These are phyloP conservation scores for Clarireedia hainanense DNA, from an alignment of 2,329 filamentous ascomycete species.

Conservation along the genomic window DNA sequence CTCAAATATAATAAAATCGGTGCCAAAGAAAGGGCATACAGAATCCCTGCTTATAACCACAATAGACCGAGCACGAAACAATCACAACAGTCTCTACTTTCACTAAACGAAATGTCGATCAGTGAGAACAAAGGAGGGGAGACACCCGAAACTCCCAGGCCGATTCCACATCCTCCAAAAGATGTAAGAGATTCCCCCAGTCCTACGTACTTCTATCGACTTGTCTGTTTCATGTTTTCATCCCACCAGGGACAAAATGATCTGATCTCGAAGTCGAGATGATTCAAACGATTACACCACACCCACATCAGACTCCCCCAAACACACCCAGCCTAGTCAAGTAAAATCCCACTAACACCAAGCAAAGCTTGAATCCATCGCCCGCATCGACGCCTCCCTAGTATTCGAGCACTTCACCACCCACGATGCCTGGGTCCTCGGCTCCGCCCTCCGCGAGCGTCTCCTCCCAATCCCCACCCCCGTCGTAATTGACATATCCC, in stretches of 20 bases:
- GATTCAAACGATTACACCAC: too few species aligned
- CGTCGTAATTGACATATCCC: conserved; percentile 55
- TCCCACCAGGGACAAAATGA: background rate
- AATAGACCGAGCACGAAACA: background rate
- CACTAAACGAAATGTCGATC: background rate
- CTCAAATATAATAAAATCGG: background rate
- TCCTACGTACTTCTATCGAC: background rate
- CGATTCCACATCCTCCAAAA: conserved; percentile 3
- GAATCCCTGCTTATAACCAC: background rate
- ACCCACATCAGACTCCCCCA: too few species aligned
- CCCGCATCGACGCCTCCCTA: conserved; percentile 25
- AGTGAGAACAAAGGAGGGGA: background rate
- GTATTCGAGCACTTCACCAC: conserved; percentile 45
- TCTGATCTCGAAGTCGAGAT: too few species aligned
- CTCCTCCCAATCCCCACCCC: conserved; percentile 48
- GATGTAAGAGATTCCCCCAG: background rate
- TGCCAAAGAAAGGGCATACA: conserved; percentile 1
- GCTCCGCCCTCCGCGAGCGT: conserved; percentile 55
- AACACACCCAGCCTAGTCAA: background rate
- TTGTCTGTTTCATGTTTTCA: background rate
- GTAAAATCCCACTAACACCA: background rate
- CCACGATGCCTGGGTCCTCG: conserved; percentile 57
- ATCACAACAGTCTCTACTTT: background rate
- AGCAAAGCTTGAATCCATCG: conserved; percentile 27
- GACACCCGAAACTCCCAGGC: conserved; percentile 6